phyloP scores from a whole-genome alignment of 169 alveolate species.

The Eimeria falciformis region DNA sequence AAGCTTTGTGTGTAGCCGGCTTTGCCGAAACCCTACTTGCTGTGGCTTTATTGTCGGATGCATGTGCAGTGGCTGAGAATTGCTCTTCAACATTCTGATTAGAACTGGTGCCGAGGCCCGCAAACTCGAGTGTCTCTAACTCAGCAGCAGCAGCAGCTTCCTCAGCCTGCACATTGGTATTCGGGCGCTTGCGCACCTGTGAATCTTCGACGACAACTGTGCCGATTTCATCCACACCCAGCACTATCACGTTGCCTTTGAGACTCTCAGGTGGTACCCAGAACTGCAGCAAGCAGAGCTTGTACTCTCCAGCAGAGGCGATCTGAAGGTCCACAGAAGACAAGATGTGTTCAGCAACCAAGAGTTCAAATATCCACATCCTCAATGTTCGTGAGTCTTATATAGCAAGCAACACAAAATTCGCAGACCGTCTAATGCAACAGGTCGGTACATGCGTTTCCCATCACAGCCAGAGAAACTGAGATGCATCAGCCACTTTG shows the following conservation, averaged over 20 bases:
- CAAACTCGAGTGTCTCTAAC: neutral
- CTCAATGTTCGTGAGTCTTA: neutral
- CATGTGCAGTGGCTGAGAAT: too few relatives aligned
- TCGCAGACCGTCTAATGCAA: too few relatives aligned
- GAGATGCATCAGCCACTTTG: neutral
- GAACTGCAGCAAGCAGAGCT: slow-evolving; percentile 71
- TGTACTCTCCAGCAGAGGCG: slow-evolving; percentile 29
- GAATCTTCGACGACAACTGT: neutral
- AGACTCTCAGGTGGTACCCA: slow-evolving; percentile 20
- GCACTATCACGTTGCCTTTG: slow-evolving; percentile 7
- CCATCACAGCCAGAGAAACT: neutral
- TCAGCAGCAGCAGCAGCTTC: neutral
- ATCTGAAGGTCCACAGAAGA: slow-evolving; percentile 26
- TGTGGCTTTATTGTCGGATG: too few relatives aligned
- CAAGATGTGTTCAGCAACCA: too few relatives aligned
- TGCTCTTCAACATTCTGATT: too few relatives aligned
- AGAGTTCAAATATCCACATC: neutral
- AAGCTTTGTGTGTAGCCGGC: too few relatives aligned
- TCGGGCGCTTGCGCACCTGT: neutral
- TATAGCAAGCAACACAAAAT: neutral
- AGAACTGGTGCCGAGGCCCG: too few relatives aligned
- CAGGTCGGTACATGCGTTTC: too few relatives aligned
- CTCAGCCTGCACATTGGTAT: neutral
- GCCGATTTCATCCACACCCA: slow-evolving; percentile 72
- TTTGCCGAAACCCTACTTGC: too few relatives aligned